A percentile compares a stretch with the other conserved stretches of the same genome.
Evolutionary conservation across 495 filamentous ascomycete species (phyloP).

Genomic region (Penicillium manginii): DNA sequence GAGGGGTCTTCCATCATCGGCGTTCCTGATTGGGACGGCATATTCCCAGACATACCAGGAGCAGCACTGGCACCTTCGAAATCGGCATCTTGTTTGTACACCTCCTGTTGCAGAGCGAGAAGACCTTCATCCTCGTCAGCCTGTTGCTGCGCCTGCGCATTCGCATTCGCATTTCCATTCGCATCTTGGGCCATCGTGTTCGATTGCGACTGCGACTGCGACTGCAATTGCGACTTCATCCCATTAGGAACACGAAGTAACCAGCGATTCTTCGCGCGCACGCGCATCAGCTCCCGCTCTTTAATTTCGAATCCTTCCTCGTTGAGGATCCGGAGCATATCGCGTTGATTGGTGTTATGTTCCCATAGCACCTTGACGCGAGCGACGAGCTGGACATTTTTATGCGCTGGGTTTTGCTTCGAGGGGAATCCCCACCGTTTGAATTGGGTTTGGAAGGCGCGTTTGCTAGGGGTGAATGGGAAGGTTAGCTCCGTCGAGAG

Average conservation of each 20-base stretch:
- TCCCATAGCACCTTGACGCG: conserved; percentile 79
- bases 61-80: conserved; percentile 31
- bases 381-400: conserved; percentile 64
- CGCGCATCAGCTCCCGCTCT: conserved; percentile 66
- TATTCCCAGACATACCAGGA: background rate
- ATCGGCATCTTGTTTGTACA: conserved; percentile 38
- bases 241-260: conserved; percentile 62
- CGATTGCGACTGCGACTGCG: no score
- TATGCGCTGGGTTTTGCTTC: conserved; percentile 70
- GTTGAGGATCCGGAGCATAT: conserved; percentile 72
- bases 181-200: no score
- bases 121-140: conserved; percentile 42
- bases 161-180: background rate
- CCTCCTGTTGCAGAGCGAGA: conserved; percentile 46
- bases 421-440: conserved; percentile 78
- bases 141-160: conserved; percentile 11
- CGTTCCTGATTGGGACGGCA: conserved; percentile 13
- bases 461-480: conserved; percentile 54
- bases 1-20: conserved; percentile 16
- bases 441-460: conserved; percentile 73
- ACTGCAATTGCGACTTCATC: conserved; percentile 46
- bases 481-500: no score
- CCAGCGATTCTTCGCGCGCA: conserved; percentile 68
- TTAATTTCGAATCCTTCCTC: conserved; percentile 74
- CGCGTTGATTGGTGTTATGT: conserved; percentile 65